A percentile compares a stretch with the other conserved stretches of the same genome.
phyloP scores from a whole-genome alignment of 2,329 filamentous ascomycete species.

The Ophiosphaerella herpotricha region DNA sequence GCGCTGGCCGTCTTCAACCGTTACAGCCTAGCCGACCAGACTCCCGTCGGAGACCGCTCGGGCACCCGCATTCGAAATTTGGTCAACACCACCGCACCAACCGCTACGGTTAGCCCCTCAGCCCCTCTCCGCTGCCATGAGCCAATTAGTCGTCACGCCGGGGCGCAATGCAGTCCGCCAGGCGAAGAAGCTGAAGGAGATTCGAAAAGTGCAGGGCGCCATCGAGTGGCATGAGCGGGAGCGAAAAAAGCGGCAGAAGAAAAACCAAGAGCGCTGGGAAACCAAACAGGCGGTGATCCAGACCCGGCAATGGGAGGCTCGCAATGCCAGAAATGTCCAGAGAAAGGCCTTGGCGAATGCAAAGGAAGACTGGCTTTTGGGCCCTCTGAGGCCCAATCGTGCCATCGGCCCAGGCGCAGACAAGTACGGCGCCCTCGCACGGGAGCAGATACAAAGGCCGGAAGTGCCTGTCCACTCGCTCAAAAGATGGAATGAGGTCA shows the following conservation, averaged over 20 bases:
- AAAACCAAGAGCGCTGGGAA: conserved; percentile 34
- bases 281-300: conserved; percentile 33
- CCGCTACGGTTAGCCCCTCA: conserved; percentile 2
- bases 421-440: conserved; percentile 62
- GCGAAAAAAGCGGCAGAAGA: conserved; percentile 27
- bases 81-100: conserved; percentile 2
- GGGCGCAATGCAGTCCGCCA: conserved; percentile 34
- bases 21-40: neutral
- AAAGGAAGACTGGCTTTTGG: conserved; percentile 77
- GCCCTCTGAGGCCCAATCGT: conserved; percentile 75
- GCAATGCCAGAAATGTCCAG: conserved; percentile 38
- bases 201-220: conserved; percentile 49
- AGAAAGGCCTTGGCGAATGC: conserved; percentile 60
- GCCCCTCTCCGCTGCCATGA: conserved; percentile 58
- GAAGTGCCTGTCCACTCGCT: conserved; percentile 45
- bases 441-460: conserved; percentile 34
- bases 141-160: conserved; percentile 27
- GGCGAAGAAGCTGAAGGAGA: conserved; percentile 40
- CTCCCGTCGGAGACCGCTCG: conserved; percentile 23
- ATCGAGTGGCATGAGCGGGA: conserved; percentile 37
- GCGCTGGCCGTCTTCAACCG: neutral
- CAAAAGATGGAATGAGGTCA: conserved; percentile 24
- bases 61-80: conserved; percentile 19
- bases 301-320: conserved; percentile 18
- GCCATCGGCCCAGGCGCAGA: conserved; percentile 66